Percentiles rank a stretch among this genome's conserved stretches.
phyloP scores from a whole-genome alignment of 2,329 filamentous ascomycete genomes.

The Aspergillus pseudotamarii region DNA sequence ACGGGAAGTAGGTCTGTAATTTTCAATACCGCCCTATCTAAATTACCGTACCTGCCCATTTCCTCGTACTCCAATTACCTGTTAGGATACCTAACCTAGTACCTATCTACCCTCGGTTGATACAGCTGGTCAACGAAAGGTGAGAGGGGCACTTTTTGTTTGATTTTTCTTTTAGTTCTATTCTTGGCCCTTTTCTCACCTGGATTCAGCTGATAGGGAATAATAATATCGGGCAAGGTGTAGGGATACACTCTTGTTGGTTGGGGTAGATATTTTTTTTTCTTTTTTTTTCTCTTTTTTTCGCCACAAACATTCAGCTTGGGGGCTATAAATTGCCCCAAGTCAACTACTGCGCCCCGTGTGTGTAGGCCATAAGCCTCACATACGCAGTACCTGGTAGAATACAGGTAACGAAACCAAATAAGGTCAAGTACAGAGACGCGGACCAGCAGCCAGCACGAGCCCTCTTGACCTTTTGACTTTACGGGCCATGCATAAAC shows the following conservation, averaged over 20 bases:
- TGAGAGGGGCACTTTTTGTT: not conserved
- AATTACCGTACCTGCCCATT: not conserved
- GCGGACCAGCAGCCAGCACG: not conserved
- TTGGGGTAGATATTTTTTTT: not conserved
- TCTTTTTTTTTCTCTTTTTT: not conserved
- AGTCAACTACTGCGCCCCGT: not conserved
- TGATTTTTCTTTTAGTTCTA: not conserved
- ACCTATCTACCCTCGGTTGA: not conserved
- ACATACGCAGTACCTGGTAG: not conserved
- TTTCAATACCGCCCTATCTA: not conserved
- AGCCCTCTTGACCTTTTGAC: slow-evolving; percentile 1
- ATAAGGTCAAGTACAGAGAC: not conserved
- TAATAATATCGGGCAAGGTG: not conserved
- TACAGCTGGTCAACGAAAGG: not conserved
- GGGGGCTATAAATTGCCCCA: slow-evolving; percentile 1
- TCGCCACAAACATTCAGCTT: slow-evolving; percentile 1
- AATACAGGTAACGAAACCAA: not conserved
- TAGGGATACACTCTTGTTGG: not conserved
- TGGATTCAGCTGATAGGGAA: not conserved
- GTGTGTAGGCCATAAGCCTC: not conserved
- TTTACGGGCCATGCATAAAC: slow-evolving; percentile 5
- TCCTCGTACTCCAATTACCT: not conserved
- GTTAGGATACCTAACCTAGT: not conserved
- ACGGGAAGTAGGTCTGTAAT: not conserved
- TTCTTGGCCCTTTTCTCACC: not conserved